Percentiles rank a stretch among this genome's conserved stretches.
phyloP scores from a whole-genome alignment of 768 basidiomycete species.

The Multifurca ochricompacta region DNA sequence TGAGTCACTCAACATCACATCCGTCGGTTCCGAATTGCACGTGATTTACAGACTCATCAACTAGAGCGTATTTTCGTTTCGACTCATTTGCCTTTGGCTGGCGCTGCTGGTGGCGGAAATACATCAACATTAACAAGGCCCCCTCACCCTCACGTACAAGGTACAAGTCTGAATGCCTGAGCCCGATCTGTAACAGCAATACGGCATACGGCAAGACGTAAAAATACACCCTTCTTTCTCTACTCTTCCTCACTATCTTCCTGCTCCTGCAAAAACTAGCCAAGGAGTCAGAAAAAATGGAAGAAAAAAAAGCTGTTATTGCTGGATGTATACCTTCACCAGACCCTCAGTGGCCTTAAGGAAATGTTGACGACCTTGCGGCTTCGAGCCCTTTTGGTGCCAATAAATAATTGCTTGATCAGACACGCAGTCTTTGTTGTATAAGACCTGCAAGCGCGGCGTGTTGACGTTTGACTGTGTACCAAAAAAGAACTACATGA shows the following conservation, averaged over 20 bases:
- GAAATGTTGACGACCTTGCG: constrained; percentile 94
- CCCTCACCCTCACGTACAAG: neutral
- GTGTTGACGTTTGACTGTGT: neutral
- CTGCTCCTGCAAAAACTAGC: constrained; percentile 84
- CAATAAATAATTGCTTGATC: constrained; percentile 98
- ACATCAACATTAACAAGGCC: neutral
- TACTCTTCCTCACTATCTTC: constrained; percentile 74
- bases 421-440: constrained; percentile 92
- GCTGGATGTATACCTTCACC: constrained; percentile 59
- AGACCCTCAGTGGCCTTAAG: constrained; percentile 79
- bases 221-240: constrained; percentile 25
- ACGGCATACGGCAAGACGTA: constrained; percentile 10
- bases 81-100: neutral
- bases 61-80: no score
- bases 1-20: constrained; percentile 7
- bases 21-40: neutral
- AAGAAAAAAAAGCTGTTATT: neutral
- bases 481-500: neutral
- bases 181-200: neutral
- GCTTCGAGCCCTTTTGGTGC: constrained; percentile 94
- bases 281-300: neutral
- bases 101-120: neutral
- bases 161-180: neutral
- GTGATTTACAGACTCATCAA: neutral
- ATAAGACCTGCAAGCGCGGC: constrained; percentile 56